These are phyloP conservation scores for Ustilago shanxiensis DNA, from an alignment of 1,284 basidiomycete species.

Conservation along the genomic window DNA sequence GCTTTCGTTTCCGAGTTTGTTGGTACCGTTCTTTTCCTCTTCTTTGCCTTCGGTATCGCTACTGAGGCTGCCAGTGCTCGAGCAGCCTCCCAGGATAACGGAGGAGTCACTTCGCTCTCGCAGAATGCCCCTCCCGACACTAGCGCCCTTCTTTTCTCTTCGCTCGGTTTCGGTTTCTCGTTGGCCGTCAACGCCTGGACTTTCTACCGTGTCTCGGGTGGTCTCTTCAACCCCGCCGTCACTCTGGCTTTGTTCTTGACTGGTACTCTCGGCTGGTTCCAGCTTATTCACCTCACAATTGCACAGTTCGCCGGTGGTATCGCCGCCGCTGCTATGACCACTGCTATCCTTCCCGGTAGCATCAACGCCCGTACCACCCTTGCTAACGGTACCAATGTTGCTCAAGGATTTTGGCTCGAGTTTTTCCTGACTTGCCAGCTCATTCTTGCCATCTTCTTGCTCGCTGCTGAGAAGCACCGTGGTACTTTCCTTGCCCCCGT, in stretches of 20 bases:
- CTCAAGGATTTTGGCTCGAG: conserved; percentile 70
- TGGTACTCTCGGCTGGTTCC: conserved; percentile 70
- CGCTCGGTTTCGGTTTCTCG: conserved; percentile 72
- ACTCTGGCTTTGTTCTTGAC: conserved; percentile 72
- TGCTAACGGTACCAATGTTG: conserved; percentile 59
- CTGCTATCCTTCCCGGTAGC: conserved; percentile 70
- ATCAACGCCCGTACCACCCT: conserved; percentile 71
- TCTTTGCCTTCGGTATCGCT: conserved; percentile 60
- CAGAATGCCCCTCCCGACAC: conserved; percentile 51
- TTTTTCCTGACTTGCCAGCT: conserved; percentile 72
- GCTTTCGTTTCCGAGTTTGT: conserved; percentile 73
- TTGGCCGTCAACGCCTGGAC: conserved; percentile 62
- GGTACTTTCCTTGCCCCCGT: conserved; percentile 64
- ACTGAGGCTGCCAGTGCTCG: conserved; percentile 46
- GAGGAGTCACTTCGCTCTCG: conserved; percentile 24
- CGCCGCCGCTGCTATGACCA: conserved; percentile 71
- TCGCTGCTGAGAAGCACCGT: conserved; percentile 73
- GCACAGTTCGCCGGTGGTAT: conserved; percentile 72
- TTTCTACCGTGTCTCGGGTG: conserved; percentile 54
- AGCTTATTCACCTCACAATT: conserved; percentile 70
- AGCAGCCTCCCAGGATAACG: conserved; percentile 29
- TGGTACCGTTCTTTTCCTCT: conserved; percentile 71
- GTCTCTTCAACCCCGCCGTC: conserved; percentile 71
- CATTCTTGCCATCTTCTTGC: conserved; percentile 70
- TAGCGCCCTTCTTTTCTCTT: conserved; percentile 71